Percentiles rank a stretch among this genome's conserved stretches.
These are phyloP conservation scores for Funneliformis geosporum DNA, from an alignment of 192 early-diverging fungal genomes.

Conservation along the genomic window DNA sequence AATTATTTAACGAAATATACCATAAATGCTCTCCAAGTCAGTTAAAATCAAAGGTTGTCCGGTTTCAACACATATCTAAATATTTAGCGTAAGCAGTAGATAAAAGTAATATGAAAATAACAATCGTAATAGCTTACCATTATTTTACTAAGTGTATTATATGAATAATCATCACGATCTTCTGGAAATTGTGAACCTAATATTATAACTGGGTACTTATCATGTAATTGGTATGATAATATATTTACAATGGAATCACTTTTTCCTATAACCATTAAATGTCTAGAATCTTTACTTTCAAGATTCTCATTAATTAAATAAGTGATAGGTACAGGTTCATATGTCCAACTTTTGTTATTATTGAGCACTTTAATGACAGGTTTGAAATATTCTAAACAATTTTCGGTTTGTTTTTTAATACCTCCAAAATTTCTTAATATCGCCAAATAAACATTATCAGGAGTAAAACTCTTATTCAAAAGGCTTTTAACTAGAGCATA, in stretches of 20 bases:
- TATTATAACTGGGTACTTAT: conserved; percentile 13
- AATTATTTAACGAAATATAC: background rate
- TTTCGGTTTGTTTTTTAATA: too few relatives aligned
- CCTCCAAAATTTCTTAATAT: conserved; percentile 24
- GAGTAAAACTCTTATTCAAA: background rate
- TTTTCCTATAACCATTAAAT: too few relatives aligned
- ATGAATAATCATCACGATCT: conserved; percentile 35
- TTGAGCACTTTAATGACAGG: too few relatives aligned
- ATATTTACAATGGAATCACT: too few relatives aligned
- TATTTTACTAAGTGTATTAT: conserved; percentile 31
- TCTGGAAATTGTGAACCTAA: conserved; percentile 34
- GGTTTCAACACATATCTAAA: conserved; percentile 32
- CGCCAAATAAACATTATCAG: background rate
- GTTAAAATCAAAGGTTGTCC: conserved; percentile 21
- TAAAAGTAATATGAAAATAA: background rate
- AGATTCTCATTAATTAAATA: conserved; percentile 15
- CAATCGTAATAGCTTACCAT: conserved; percentile 12
- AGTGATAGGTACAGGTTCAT: background rate
- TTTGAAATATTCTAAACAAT: too few relatives aligned
- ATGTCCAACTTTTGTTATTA: too few relatives aligned
- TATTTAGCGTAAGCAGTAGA: too few relatives aligned
- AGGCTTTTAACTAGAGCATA: conserved; percentile 14
- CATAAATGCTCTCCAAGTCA: conserved; percentile 8
- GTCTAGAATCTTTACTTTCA: background rate
- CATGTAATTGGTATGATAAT: too few relatives aligned